Conservation (phyloP, 2,329 filamentous ascomycete genomes). For the Fusarium sp. region DNA sequence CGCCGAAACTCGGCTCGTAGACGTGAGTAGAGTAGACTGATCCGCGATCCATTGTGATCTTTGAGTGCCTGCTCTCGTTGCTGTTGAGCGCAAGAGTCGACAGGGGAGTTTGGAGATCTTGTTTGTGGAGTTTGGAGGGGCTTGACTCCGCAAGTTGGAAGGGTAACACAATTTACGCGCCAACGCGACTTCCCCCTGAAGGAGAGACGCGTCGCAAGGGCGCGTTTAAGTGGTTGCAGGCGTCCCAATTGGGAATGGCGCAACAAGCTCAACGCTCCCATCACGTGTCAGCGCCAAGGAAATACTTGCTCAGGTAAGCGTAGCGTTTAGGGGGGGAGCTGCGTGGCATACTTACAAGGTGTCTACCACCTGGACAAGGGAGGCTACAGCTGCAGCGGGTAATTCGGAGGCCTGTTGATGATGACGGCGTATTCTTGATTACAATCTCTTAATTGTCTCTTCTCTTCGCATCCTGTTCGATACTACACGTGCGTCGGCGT, state of each 20-base stretch:
- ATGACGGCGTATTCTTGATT: constrained; percentile 40
- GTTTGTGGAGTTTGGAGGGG: constrained; percentile 43
- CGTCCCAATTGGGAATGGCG: not conserved
- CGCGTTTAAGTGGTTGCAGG: constrained; percentile 48
- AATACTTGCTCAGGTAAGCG: constrained; percentile 3
- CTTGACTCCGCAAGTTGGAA: constrained; percentile 37
- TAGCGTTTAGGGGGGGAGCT: constrained; percentile 31
- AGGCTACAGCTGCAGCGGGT: constrained; percentile 8
- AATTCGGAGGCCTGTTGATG: constrained; percentile 33
- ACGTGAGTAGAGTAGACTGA: constrained; percentile 89
- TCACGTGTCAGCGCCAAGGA: constrained; percentile 32
- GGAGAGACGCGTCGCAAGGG: constrained; percentile 36
- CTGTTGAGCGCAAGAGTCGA: constrained; percentile 19
- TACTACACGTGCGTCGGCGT: constrained; percentile 10
- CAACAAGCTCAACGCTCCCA: constrained; percentile 6
- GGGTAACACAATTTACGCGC: constrained; percentile 41
- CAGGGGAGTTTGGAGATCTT: constrained; percentile 34
- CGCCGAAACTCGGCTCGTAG: constrained; percentile 75
- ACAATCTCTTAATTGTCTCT: constrained; percentile 24
- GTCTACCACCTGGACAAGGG: constrained; percentile 21
- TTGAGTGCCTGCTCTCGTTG: constrained; percentile 13
- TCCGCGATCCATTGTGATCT: constrained; percentile 80
- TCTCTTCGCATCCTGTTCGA: constrained; percentile 16
- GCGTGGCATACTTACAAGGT: constrained; percentile 40
- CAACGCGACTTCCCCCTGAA: constrained; percentile 31